Base-by-base conservation (phyloP, 1,139 yeast genomes). In the Protomyces inundatus region DNA sequence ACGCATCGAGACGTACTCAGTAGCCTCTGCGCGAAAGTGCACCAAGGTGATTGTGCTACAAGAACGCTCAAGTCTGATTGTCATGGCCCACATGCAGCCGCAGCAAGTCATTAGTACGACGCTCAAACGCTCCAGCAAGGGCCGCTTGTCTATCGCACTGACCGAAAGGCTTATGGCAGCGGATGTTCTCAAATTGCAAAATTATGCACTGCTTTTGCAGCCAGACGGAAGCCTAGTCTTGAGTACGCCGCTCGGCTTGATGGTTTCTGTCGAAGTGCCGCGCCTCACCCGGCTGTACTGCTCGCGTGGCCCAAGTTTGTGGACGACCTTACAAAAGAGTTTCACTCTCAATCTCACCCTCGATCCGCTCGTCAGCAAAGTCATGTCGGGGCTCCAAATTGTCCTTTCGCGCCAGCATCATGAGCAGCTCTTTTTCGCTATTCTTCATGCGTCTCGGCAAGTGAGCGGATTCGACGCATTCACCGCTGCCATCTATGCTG, bases 1-100 rank as follows among this genome's bases (percentile, higher is more conserved):
- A 0, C 82, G 80, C 69, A 74, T 88, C 5, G 86, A 84, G 39
- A 74, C 81, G 7, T 9, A 2, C 16, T 14, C 48, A 5, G 23
- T 42, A 14, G 48, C 48, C 0, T 73, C 79, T 40, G 54, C 58
- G 69, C 71, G 6, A 7, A 46, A n/a, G 30, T 30, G 53, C 35
- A 30, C 40, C 39, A 55, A n/a, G 45, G 40, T n/a, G 46, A 37
- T 36, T 33, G 16, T 10, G 36, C 23, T 42, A 10, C 16, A 42
- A 16, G 48, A 42, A 9, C 48, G 23, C 16, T 9, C n/a, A n/a
- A 6, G 30, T 9, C 48, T 14, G 30, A 16, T 42, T 16, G 48
- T 42, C 33, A 42, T 42, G 48, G 12, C 16, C 7, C 48, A 16
- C 23, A 16, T 30, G 32, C 12, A 42, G 12, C 12, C n/a, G 0